These are phyloP conservation scores for Blyttiomyces sp. DNA, from an alignment of 371 early-diverging fungal species.

Conservation along the genomic window DNA sequence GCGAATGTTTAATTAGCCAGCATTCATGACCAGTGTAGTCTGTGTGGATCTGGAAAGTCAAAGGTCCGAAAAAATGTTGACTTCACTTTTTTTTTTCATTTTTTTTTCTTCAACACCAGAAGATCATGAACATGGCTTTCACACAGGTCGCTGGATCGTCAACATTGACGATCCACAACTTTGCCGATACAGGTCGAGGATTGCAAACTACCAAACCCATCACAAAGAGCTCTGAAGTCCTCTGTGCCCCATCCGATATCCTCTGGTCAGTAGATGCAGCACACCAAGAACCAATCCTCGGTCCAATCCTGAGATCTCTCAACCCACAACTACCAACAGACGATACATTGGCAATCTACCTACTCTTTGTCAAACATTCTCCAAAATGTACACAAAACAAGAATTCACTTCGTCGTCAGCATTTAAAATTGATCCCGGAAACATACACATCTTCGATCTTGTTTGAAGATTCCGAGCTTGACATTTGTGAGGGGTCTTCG, in stretches of 20 bases:
- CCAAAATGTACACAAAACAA: constrained; percentile 1
- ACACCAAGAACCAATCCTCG: constrained; percentile 12
- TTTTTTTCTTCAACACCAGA: no score
- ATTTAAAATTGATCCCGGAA: constrained; percentile 8
- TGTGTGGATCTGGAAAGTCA: no score
- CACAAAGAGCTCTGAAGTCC: background rate
- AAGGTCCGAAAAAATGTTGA: no score
- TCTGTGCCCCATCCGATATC: background rate
- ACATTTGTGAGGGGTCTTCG: constrained; percentile 19
- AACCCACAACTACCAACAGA: background rate
- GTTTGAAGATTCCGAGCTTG: constrained; percentile 10
- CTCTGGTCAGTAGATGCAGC: constrained; percentile 16
- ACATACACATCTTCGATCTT: constrained; percentile 17
- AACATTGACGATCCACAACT: no score
- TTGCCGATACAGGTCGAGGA: constrained; percentile 19
- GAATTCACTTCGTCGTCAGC: background rate
- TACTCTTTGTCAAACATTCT: constrained; percentile 20
- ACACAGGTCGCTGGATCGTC: no score
- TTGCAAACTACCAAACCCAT: constrained; percentile 4
- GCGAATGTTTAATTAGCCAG: no score
- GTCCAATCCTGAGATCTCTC: background rate
- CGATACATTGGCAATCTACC: constrained; percentile 14
- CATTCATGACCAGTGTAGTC: no score
- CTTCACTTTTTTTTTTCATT: no score
- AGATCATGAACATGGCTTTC: no score